These are phyloP conservation scores for Ramaria sp. DNA, from an alignment of 768 basidiomycete species.

Conservation along the genomic window DNA sequence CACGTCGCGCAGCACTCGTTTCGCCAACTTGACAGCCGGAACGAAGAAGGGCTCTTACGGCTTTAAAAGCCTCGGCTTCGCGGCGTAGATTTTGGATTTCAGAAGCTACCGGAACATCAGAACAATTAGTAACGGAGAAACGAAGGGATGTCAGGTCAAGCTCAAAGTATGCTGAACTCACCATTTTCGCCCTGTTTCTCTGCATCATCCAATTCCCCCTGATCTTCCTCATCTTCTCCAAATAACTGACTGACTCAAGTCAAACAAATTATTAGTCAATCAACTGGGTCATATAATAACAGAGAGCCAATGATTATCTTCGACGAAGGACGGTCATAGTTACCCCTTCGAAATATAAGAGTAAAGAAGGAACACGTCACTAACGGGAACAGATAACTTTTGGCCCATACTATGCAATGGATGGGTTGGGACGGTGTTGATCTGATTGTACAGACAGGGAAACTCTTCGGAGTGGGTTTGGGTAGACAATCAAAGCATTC, in stretches of 20 bases:
- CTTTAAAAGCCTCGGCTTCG: slow-evolving; percentile 80
- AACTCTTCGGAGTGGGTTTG: slow-evolving; percentile 88
- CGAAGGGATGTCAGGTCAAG: not conserved
- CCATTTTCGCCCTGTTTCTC: slow-evolving; percentile 92
- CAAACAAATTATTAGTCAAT: not conserved
- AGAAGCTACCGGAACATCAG: slow-evolving; percentile 41
- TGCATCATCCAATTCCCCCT: slow-evolving; percentile 83
- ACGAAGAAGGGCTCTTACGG: slow-evolving; percentile 64
- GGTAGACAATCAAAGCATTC: slow-evolving; percentile 97
- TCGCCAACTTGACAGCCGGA: slow-evolving; percentile 21
- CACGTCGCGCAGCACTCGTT: slow-evolving; percentile 49
- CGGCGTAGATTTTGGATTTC: slow-evolving; percentile 86
- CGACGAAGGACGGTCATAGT: not conserved
- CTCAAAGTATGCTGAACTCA: slow-evolving; percentile 20
- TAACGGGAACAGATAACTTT: slow-evolving; percentile 89
- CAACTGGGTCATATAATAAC: not conserved
- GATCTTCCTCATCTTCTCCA: slow-evolving; percentile 82
- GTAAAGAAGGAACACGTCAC: slow-evolving; percentile 16
- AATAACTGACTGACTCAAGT: slow-evolving; percentile 65
- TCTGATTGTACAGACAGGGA: slow-evolving; percentile 95
- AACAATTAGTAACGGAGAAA: not conserved
- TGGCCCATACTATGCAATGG: slow-evolving; percentile 99
- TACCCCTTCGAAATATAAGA: not conserved
- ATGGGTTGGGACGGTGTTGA: slow-evolving; percentile 96
- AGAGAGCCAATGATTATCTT: not conserved